Percentiles rank a stretch among this genome's conserved stretches.
Conservation (phyloP, 257 asterid genomes). For the Jacaranda copaia region DNA sequence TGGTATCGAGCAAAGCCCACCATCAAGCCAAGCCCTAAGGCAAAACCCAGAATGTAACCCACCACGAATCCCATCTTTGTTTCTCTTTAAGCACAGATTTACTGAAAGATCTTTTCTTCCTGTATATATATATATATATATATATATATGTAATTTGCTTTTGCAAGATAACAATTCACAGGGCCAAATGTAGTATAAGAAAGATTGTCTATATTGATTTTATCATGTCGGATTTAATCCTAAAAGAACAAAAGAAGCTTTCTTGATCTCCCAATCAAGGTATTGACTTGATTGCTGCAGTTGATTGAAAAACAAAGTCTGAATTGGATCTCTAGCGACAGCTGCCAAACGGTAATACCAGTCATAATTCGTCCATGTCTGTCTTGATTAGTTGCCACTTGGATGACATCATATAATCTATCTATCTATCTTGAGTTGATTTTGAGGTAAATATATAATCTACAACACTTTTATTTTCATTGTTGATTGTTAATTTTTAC, state of each 20-base stretch:
- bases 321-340: slow-evolving; percentile 25
- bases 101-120: too few species aligned
- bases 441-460: not conserved
- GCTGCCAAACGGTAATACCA: slow-evolving; percentile 46
- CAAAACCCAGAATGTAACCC: slow-evolving; percentile 73
- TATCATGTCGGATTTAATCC: not conserved
- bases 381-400: slow-evolving; percentile 9
- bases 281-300: not conserved
- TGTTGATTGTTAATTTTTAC: too few species aligned
- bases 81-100: not conserved
- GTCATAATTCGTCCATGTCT: slow-evolving; percentile 29
- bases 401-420: not conserved
- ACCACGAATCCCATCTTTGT: slow-evolving; percentile 71
- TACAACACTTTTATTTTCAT: not conserved
- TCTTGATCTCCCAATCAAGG: not conserved
- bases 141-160: too few species aligned
- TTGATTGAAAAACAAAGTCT: slow-evolving; percentile 21
- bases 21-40: slow-evolving; percentile 70
- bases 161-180: not conserved
- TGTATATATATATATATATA: not conserved
- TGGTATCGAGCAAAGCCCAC: slow-evolving; percentile 76
- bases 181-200: not conserved
- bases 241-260: not conserved
- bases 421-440: not conserved
- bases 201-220: not conserved